Evolutionary conservation across 148 eudicot species (phyloP).

Genomic region (Silene latifolia): DNA sequence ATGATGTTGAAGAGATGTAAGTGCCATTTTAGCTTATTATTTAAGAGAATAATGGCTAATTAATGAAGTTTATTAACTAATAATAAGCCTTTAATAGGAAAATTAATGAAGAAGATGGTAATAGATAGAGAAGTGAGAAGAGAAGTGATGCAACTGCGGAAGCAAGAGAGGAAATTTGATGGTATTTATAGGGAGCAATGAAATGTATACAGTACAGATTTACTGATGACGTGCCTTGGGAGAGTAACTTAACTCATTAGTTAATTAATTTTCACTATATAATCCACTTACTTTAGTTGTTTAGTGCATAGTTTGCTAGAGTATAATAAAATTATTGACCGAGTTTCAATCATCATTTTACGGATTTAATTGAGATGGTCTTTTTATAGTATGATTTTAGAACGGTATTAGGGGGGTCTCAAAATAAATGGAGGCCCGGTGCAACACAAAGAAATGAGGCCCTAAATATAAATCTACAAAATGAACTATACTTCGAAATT

Average conservation of each 20-base stretch:
- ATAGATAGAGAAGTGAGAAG: not conserved
- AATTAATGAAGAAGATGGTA: not conserved
- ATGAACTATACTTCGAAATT: too few species aligned
- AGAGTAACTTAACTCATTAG: not conserved
- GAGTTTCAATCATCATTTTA: too few species aligned
- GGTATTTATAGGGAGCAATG: not conserved
- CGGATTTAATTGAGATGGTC: too few species aligned
- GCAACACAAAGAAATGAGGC: too few species aligned
- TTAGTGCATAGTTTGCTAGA: too few species aligned
- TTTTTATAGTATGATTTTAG: too few species aligned
- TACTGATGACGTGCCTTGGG: not conserved
- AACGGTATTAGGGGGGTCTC: too few species aligned
- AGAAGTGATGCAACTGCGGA: not conserved
- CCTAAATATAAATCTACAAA: too few species aligned
- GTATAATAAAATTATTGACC: too few species aligned
- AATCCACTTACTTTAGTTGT: too few species aligned
- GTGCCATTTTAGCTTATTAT: conserved; percentile 28
- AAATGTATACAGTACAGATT: not conserved
- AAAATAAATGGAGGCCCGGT: too few species aligned
- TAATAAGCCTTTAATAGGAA: not conserved
- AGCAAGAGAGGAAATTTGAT: not conserved
- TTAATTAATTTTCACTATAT: too few species aligned
- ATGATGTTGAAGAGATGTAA: conserved; percentile 17
- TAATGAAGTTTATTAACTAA: not conserved
- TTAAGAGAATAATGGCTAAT: not conserved